A percentile compares a stretch with the other conserved stretches of the same genome.
phyloP scores from a whole-genome alignment of 2,329 filamentous ascomycete species.

The Nothomitra cinnamomea region DNA sequence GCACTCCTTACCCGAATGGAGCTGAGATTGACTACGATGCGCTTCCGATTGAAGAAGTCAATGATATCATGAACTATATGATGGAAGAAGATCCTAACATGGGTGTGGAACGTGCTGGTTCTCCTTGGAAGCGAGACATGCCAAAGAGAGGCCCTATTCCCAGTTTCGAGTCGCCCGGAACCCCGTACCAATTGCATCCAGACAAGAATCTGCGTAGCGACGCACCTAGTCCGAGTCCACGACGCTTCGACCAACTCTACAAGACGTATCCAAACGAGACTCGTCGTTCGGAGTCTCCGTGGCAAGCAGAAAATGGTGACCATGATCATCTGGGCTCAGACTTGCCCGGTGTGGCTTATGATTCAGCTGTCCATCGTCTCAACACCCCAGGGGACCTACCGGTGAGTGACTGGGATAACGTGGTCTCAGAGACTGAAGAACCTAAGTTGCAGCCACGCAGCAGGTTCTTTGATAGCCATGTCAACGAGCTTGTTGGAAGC shows the following conservation, averaged over 20 bases:
- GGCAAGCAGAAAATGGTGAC: slow-evolving; percentile 2
- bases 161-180: slow-evolving; percentile 30
- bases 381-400: slow-evolving; percentile 46
- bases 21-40: not conserved
- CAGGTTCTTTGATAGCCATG: slow-evolving; percentile 78
- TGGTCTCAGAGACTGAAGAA: slow-evolving; percentile 67
- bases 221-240: slow-evolving; percentile 56
- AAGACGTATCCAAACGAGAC: slow-evolving; percentile 5
- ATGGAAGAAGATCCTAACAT: slow-evolving; percentile 4
- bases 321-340: slow-evolving; percentile 1
- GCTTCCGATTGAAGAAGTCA: slow-evolving; percentile 1
- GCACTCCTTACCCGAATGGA: not conserved
- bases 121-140: not conserved
- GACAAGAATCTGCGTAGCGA: slow-evolving; percentile 34
- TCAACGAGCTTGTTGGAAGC: slow-evolving; percentile 69
- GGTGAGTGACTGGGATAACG: slow-evolving; percentile 83
- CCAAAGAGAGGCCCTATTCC: slow-evolving; percentile 22
- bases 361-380: slow-evolving; percentile 43
- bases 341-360: slow-evolving; percentile 21
- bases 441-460: slow-evolving; percentile 66
- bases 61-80: not conserved
- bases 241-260: slow-evolving; percentile 27
- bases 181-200: not conserved
- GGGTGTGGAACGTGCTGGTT: not conserved
- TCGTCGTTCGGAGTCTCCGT: slow-evolving; percentile 12